Base-by-base conservation (phyloP, 768 basidiomycete species). In the Exidia glandulosa region DNA sequence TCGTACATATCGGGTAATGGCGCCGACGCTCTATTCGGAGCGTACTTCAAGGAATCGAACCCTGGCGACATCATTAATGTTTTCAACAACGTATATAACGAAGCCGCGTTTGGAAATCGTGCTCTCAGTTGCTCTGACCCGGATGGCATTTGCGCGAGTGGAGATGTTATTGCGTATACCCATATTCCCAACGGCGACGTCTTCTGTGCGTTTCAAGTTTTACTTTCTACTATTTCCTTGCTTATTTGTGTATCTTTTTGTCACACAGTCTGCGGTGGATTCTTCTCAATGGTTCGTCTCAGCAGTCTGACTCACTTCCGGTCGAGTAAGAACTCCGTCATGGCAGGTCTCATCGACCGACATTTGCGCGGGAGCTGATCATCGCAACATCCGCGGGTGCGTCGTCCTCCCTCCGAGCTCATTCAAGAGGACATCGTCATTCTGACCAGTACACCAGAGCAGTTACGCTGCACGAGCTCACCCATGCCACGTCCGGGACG, bases 241-340 rank as follows among this genome's bases (percentile, higher is more conserved):
- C 27, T 54, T 13, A 19, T 25, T n/a, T n/a, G 16, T 6, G 30
- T 34, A 19, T 54, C 56, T 12, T 56, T 34, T 14, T 9, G 10
- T 56, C 19, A 12, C 12, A 12, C 54, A 60, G 54, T 56, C 69
- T 79, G 78, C 71, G n/a, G n/a, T 67, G 65, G 63, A 69, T 76
- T 63, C 78, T 80, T 74, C 79, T 75, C 73, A 72, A 73, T 59
- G 74, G n/a, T n/a, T n/a, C n/a, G n/a, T n/a, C n/a, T n/a, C n/a
- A n/a, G n/a, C n/a, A n/a, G n/a, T n/a, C n/a, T n/a, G n/a, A n/a
- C n/a, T n/a, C n/a, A n/a, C n/a, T n/a, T n/a, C n/a, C n/a, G n/a
- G n/a, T n/a, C n/a, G n/a, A n/a, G n/a, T n/a, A n/a, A n/a, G n/a
- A n/a, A n/a, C n/a, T n/a, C n/a, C n/a, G n/a, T n/a, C n/a, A n/a